A percentile compares a stretch with the other conserved stretches of the same genome.
Conservation (phyloP, 2,329 filamentous ascomycete genomes). For the Calonectria montana region DNA sequence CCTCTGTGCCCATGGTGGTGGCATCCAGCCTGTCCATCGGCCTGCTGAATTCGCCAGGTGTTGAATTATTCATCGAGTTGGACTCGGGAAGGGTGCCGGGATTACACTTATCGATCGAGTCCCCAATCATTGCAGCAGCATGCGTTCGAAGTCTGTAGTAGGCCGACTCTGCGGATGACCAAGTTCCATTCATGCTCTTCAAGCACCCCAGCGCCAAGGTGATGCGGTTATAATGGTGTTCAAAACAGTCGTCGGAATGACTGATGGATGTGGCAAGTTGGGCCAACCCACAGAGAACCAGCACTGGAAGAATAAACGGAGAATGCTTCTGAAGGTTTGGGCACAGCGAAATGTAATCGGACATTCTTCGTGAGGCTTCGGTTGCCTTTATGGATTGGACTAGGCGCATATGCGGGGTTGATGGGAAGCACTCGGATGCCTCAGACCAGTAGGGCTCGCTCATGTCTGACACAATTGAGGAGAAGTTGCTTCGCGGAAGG, state of each 20-base stretch:
- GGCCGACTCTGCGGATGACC: neutral
- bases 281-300: neutral
- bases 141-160: neutral
- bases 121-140: neutral
- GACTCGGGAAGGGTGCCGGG: neutral
- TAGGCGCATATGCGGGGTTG: neutral
- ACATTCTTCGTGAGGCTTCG: neutral
- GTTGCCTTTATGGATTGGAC: neutral
- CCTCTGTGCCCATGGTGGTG: neutral
- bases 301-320: neutral
- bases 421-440: neutral
- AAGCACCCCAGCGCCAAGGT: neutral
- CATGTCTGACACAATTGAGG: neutral
- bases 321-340: neutral
- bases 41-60: neutral
- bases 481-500: conserved; percentile 29
- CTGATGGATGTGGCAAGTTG: neutral
- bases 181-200: conserved; percentile 3
- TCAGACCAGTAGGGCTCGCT: conserved; percentile 1
- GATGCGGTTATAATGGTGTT: neutral
- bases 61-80: neutral
- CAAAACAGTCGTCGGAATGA: neutral
- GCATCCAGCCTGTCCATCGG: neutral
- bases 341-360: neutral
- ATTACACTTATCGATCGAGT: neutral